These are phyloP conservation scores for Pseudoneurospora amorphoporcata DNA, from an alignment of 495 filamentous ascomycete genomes.

Conservation along the genomic window DNA sequence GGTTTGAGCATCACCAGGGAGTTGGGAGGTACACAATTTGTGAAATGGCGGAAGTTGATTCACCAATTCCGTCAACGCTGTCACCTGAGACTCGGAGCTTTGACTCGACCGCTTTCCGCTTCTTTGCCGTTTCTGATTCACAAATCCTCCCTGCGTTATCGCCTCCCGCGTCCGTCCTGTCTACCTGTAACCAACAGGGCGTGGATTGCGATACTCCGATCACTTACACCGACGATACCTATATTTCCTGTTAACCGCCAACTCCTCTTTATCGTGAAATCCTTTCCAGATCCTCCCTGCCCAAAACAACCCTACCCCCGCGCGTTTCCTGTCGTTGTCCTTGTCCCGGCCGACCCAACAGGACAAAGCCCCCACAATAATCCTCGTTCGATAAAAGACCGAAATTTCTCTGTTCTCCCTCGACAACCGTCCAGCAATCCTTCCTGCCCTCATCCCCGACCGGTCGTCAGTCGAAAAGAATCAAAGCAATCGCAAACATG, in stretches of 20 bases:
- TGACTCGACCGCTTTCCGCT: neutral
- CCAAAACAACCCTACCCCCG: neutral
- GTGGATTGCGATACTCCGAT: neutral
- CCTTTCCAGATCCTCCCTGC: neutral
- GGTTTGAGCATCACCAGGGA: neutral
- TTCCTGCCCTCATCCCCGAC: neutral
- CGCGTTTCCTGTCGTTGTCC: neutral
- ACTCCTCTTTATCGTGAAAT: neutral
- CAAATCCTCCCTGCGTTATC: neutral
- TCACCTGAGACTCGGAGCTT: neutral
- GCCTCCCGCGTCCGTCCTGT: neutral
- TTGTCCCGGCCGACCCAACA: neutral
- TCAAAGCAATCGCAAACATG: constrained; percentile 8
- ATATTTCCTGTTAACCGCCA: neutral
- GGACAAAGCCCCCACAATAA: neutral
- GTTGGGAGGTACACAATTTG: neutral
- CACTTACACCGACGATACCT: neutral
- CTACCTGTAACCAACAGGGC: neutral
- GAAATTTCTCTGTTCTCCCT: neutral
- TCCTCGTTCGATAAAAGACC: neutral
- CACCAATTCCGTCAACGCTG: neutral
- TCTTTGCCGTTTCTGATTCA: neutral
- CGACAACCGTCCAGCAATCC: neutral
- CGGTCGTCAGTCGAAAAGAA: neutral
- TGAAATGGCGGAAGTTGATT: neutral